phyloP scores from a whole-genome alignment of 768 basidiomycete genomes.

The Hemileccinum impolitum region DNA sequence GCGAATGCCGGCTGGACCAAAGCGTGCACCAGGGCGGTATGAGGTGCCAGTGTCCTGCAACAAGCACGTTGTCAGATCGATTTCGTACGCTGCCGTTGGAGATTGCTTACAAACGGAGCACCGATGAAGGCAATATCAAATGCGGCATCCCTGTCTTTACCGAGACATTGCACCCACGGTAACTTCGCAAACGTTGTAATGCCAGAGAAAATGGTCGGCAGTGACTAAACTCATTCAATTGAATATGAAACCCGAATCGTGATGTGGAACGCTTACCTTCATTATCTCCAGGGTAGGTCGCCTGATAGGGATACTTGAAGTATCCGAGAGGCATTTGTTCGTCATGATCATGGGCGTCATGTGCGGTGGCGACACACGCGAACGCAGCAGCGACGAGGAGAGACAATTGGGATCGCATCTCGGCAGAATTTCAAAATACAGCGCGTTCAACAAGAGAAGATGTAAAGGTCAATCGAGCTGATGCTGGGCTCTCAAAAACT shows the following conservation, averaged over 20 bases:
- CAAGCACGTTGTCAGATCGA: not conserved
- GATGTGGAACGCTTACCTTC: slow-evolving; percentile 42
- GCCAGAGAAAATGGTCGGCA: slow-evolving; percentile 74
- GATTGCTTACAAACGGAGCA: slow-evolving; percentile 63
- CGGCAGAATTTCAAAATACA: not conserved
- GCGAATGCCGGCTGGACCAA: slow-evolving; percentile 82
- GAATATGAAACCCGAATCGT: not conserved
- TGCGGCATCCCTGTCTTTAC: slow-evolving; percentile 48
- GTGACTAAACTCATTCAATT: slow-evolving; percentile 45
- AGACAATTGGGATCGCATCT: slow-evolving; percentile 24
- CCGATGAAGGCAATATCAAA: slow-evolving; percentile 86
- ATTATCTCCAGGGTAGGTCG: slow-evolving; percentile 49
- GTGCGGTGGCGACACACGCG: slow-evolving; percentile 29
- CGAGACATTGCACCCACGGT: slow-evolving; percentile 80
- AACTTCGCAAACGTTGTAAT: slow-evolving; percentile 84
- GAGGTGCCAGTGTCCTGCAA: slow-evolving; percentile 66
- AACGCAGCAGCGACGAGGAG: slow-evolving; percentile 27
- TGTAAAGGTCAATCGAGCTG: not conserved
- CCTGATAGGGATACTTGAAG: slow-evolving; percentile 63
- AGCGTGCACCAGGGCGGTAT: slow-evolving; percentile 80
- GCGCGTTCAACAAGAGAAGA: no score
- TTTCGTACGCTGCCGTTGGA: not conserved
- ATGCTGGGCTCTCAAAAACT: not conserved
- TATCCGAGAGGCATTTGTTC: slow-evolving; percentile 66
- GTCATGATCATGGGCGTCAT: slow-evolving; percentile 40